phyloP scores from a whole-genome alignment of 176 grass and related monocot genomes.

The maize (Zea mays) region DNA sequence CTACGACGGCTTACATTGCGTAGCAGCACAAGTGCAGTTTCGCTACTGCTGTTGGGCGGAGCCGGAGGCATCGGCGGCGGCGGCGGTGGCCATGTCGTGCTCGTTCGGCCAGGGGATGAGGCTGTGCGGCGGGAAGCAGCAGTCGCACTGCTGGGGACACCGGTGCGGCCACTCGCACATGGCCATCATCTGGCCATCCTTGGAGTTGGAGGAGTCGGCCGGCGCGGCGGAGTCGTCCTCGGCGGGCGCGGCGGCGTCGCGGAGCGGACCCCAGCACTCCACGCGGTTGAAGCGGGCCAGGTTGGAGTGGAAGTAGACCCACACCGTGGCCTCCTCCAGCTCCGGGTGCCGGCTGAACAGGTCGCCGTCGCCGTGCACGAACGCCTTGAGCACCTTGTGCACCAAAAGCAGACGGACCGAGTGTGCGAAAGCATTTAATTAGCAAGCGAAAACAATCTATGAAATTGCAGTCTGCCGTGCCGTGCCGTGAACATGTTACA shows the following conservation, averaged over 20 bases:
- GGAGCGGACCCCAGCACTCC: constrained; percentile 93
- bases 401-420: too few species aligned
- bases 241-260: constrained; percentile 52
- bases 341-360: constrained; percentile 83
- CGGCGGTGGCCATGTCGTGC: constrained; percentile 36
- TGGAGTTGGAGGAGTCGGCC: neutral
- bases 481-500: too few species aligned
- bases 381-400: constrained; percentile 84
- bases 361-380: constrained; percentile 82
- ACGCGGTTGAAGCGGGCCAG: constrained; percentile 74
- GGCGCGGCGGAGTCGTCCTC: constrained; percentile 17
- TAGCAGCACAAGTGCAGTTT: too few species aligned
- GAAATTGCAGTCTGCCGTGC: too few species aligned
- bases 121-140: constrained; percentile 88
- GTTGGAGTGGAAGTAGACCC: constrained; percentile 99
- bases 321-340: constrained; percentile 88
- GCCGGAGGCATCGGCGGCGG: neutral
- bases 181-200: neutral
- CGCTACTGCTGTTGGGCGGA: neutral
- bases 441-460: too few species aligned
- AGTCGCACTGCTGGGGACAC: constrained; percentile 71
- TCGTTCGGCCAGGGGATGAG: constrained; percentile 81
- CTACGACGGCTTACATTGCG: too few species aligned
- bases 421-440: too few species aligned
- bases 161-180: constrained; percentile 41